Evolutionary conservation across 352 stramenopile species (phyloP).

Genomic region (Albugo laibachii): DNA sequence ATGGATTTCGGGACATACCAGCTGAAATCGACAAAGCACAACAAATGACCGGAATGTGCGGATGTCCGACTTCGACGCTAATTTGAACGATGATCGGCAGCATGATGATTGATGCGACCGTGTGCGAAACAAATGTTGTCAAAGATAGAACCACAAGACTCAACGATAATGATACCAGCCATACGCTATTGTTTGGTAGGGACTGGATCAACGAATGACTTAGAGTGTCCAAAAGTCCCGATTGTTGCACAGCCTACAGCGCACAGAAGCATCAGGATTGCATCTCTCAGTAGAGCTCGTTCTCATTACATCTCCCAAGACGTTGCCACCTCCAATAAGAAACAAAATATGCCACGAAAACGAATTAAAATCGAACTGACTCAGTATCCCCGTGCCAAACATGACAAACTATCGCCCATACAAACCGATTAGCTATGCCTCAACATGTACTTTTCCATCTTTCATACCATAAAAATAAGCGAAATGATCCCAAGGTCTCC

Average conservation of each 20-base stretch:
- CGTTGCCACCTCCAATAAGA: conserved; percentile 81
- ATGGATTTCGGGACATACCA: conserved; percentile 16
- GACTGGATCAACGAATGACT: conserved; percentile 68
- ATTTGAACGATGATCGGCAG: conserved; percentile 84
- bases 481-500: conserved; percentile 83
- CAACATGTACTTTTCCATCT: not conserved
- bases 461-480: conserved; percentile 78
- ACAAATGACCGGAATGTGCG: conserved; percentile 71
- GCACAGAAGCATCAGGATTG: not conserved
- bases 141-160: conserved; percentile 71
- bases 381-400: conserved; percentile 78
- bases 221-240: conserved; percentile 57
- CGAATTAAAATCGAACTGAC: conserved; percentile 86
- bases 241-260: conserved; percentile 53
- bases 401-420: conserved; percentile 37
- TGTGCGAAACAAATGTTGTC: conserved; percentile 88
- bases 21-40: conserved; percentile 75
- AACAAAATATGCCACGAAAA: conserved; percentile 90
- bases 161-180: conserved; percentile 72
- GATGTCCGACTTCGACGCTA: conserved; percentile 68
- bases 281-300: not conserved
- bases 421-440: conserved; percentile 2
- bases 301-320: conserved; percentile 67
- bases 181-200: conserved; percentile 61
- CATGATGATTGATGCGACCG: conserved; percentile 82